Conservation (phyloP, 78 protist genomes). For the Dictyostelium intermedium region DNA sequence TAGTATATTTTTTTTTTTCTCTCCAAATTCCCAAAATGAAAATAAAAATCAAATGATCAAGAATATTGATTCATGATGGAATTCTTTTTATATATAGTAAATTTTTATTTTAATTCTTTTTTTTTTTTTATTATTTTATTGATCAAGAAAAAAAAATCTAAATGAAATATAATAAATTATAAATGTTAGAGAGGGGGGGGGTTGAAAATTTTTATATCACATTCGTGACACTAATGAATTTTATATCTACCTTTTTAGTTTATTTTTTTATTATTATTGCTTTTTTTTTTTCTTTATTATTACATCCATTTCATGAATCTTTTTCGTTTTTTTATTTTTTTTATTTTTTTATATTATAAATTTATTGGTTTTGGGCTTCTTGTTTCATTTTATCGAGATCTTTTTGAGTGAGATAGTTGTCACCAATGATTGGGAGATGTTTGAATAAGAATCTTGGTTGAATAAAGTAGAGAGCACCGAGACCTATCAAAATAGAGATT, state of each 20-base stretch:
- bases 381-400: constrained; percentile 32
- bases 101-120: too few species aligned
- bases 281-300: background rate
- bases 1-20: too few species aligned
- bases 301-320: background rate
- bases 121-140: too few species aligned
- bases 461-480: constrained; percentile 8
- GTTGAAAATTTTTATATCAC: too few species aligned
- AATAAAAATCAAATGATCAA: too few species aligned
- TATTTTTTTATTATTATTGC: background rate
- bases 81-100: too few species aligned
- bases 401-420: constrained; percentile 40
- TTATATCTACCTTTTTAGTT: background rate
- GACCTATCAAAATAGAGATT: background rate
- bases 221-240: too few species aligned
- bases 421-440: constrained; percentile 43
- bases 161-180: too few species aligned
- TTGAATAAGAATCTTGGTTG: constrained; percentile 64
- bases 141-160: too few species aligned
- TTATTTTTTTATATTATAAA: background rate
- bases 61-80: too few species aligned
- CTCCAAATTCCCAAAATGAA: too few species aligned
- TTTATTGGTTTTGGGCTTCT: background rate
- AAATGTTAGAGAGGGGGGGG: too few species aligned
- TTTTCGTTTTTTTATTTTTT: background rate